Evolutionary conservation across 192 early-diverging fungal genomes (phyloP), one percentile per base, ranked within the genome.

Genomic region (Allomyces macrogynus): DNA sequence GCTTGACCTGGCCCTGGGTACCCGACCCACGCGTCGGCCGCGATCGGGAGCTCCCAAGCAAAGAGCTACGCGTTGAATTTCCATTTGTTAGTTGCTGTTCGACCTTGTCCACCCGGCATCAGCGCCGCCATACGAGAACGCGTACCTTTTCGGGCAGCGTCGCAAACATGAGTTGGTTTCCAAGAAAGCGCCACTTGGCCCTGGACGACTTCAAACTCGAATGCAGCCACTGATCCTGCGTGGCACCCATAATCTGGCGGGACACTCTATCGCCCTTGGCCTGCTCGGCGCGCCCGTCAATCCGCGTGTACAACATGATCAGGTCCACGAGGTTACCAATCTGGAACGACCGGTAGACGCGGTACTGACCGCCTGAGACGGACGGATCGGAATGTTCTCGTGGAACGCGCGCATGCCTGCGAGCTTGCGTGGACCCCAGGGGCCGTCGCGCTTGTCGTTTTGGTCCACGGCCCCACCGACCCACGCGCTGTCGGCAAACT

Each of bases 331-430:
- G 65, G 16, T 69, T 71, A 42, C 75, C 75, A 43, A 72, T 49
- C n/a, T 69, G 66, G 65, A 77, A 74, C 12, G 23, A 61, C 26
- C 75, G 72, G 70, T 74, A 77, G 63, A 77, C 74, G n/a, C 61
- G 20, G 60, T 63, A 64, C 22, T 18, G 40, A 64, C 54, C 23
- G 32, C 12, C 22, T 43, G 62, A 22, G 61, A 18, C 10, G 44
- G 44, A 10, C 75, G 70, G 62, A 77, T 77, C 1, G 75, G 75
- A 40, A 77, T 66, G 63, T 77, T 74, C 44, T 77, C 72, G 66
- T 73, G 74, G 66, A 74, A 77, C 10, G 75, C 75, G n/a, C 72
- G 70, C 26, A 72, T 67, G 20, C 70, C 75, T 4, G 64, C 67
- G 7, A 61, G 63, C 10, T 68, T 72, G 16, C 75, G 65, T 12